Conservation (phyloP, 768 basidiomycete genomes). For the Boletus patriciae region DNA sequence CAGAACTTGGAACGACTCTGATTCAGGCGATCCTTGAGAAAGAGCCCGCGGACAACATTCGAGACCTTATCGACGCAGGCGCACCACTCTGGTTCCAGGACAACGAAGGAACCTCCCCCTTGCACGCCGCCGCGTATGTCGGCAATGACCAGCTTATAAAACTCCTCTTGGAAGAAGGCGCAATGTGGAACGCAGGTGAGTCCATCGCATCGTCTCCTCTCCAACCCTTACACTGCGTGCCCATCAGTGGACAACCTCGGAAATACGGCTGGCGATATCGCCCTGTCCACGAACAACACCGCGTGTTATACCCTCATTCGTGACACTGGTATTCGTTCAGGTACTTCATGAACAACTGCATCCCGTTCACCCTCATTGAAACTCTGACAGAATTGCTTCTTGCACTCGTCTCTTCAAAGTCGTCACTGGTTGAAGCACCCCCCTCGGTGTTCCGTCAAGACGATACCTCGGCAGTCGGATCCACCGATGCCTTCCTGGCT, state of each 20-base stretch:
- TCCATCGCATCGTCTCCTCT: slow-evolving; percentile 1
- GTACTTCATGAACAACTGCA: slow-evolving; percentile 41
- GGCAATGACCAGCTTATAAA: slow-evolving; percentile 65
- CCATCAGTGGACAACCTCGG: slow-evolving; percentile 68
- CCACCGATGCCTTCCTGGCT: slow-evolving; percentile 66
- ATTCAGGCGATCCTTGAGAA: slow-evolving; percentile 56
- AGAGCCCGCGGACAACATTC: slow-evolving; percentile 45
- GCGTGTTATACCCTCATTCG: slow-evolving; percentile 75
- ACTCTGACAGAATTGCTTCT: slow-evolving; percentile 64
- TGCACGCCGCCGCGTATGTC: slow-evolving; percentile 85
- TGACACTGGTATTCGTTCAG: slow-evolving; percentile 91
- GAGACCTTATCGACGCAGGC: slow-evolving; percentile 55
- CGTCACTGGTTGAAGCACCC: slow-evolving; percentile 24
- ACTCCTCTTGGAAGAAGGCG: slow-evolving; percentile 74
- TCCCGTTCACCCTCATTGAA: slow-evolving; percentile 8
- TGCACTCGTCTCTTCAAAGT: slow-evolving; percentile 53
- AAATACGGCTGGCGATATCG: slow-evolving; percentile 88
- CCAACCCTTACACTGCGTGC: not conserved
- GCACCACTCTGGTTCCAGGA: slow-evolving; percentile 92
- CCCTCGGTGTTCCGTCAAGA: slow-evolving; percentile 45
- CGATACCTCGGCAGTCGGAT: slow-evolving; percentile 59
- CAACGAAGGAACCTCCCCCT: slow-evolving; percentile 73
- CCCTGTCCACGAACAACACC: slow-evolving; percentile 79
- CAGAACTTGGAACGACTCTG: slow-evolving; percentile 56
- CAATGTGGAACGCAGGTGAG: slow-evolving; percentile 87